These are phyloP conservation scores for Colletotrichum sp. DNA, from an alignment of 2,329 filamentous ascomycete species.

Conservation along the genomic window DNA sequence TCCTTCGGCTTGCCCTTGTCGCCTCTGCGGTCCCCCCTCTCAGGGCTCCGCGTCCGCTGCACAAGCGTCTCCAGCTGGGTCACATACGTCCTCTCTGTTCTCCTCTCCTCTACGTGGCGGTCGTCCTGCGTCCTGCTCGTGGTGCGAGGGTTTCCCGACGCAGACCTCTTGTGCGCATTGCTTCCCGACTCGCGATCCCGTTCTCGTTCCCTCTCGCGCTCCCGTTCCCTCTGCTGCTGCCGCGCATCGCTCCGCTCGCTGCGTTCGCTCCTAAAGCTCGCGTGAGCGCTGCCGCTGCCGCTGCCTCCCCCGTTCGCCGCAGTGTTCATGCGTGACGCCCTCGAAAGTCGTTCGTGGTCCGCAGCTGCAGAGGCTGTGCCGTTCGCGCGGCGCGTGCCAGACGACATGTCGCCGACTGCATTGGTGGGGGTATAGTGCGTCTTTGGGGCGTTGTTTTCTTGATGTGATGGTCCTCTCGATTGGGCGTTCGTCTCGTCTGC, in stretches of 20 bases:
- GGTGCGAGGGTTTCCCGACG: conserved; percentile 62
- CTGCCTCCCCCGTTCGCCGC: conserved; percentile 1
- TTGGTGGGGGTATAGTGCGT: conserved; percentile 25
- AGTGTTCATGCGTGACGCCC: conserved; percentile 36
- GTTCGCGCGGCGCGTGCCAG: conserved; percentile 47
- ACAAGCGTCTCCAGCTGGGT: conserved; percentile 69
- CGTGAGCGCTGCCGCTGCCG: conserved; percentile 25
- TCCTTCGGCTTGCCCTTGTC: conserved; percentile 40
- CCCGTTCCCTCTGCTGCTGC: conserved; percentile 6
- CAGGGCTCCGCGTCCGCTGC: conserved; percentile 64
- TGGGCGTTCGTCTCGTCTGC: neutral
- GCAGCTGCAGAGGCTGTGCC: conserved; percentile 31
- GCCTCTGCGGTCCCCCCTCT: conserved; percentile 52
- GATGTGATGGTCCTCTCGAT: neutral
- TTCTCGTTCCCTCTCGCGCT: neutral
- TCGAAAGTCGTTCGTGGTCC: conserved; percentile 31
- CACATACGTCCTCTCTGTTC: conserved; percentile 61
- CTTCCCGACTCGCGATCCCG: conserved; percentile 38
- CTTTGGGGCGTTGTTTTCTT: neutral
- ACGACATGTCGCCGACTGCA: conserved; percentile 47
- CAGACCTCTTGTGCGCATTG: conserved; percentile 59
- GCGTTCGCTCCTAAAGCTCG: conserved; percentile 35
- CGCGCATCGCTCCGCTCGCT: conserved; percentile 14
- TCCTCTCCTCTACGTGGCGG: conserved; percentile 54
- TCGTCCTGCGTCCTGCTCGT: conserved; percentile 49